phyloP scores from a whole-genome alignment of 2,329 filamentous ascomycete species.

The Gyromitra esculenta region DNA sequence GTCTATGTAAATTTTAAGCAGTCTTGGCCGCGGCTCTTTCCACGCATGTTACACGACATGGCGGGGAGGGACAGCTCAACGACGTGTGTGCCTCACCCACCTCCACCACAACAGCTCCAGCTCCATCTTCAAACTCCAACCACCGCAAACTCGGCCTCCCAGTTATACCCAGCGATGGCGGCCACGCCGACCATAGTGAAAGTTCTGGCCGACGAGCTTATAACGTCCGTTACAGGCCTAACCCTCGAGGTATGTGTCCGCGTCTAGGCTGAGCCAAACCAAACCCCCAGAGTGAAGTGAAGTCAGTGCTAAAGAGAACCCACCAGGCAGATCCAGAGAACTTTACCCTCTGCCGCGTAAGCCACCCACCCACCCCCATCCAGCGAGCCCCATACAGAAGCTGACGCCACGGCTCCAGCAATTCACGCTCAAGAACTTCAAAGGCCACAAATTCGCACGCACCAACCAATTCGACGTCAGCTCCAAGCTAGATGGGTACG shows the following conservation, averaged over 20 bases:
- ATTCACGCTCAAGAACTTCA: constrained; percentile 65
- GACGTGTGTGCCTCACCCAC: background rate
- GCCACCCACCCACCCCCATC: background rate
- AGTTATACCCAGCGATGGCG: constrained; percentile 65
- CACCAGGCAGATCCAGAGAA: constrained; percentile 58
- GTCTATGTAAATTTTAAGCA: background rate
- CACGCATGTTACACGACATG: constrained; percentile 8
- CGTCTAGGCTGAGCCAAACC: too few species aligned
- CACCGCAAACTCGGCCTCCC: background rate
- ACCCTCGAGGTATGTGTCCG: constrained; percentile 63
- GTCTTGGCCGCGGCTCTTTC: constrained; percentile 30
- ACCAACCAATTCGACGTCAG: constrained; percentile 80
- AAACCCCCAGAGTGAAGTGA: too few species aligned
- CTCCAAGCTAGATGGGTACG: constrained; percentile 69
- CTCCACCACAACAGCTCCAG: background rate
- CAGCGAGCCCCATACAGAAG: background rate
- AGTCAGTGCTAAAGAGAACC: constrained; percentile 25
- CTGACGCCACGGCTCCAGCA: constrained; percentile 59
- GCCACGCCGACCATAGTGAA: constrained; percentile 74
- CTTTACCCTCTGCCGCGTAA: constrained; percentile 62
- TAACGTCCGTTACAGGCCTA: constrained; percentile 71
- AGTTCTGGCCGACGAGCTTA: constrained; percentile 75
- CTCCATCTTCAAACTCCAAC: background rate
- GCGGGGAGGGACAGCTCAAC: constrained; percentile 1
- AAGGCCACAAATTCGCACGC: constrained; percentile 68